A percentile compares a stretch with the other conserved stretches of the same genome.
Conservation (phyloP, 2,329 filamentous ascomycete species). For the Colletotrichum sp. region DNA sequence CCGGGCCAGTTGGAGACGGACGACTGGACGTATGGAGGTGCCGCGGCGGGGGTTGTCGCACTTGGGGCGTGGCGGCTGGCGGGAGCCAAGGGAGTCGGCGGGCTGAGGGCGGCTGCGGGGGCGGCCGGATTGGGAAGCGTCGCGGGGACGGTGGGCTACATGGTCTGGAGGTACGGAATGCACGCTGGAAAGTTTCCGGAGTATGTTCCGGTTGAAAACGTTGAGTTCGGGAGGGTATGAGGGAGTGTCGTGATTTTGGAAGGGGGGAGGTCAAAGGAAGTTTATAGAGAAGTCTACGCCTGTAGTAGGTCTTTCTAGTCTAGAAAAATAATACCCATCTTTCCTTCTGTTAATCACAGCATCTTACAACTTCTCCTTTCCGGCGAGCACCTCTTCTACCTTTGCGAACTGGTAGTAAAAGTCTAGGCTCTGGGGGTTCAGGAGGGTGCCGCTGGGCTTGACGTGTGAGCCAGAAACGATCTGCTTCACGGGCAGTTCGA, state of each 20-base stretch:
- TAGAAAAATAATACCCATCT: background rate
- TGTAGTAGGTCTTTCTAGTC: background rate
- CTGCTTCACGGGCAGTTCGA: slow-evolving; percentile 83
- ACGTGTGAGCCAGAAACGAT: slow-evolving; percentile 79
- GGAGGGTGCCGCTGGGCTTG: slow-evolving; percentile 76
- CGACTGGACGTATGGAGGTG: slow-evolving; percentile 55
- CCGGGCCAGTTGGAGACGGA: slow-evolving; percentile 61
- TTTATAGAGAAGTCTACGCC: background rate
- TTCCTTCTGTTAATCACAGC: background rate
- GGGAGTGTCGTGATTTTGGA: background rate
- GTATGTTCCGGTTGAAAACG: slow-evolving; percentile 14
- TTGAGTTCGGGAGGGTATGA: slow-evolving; percentile 12
- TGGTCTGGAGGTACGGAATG: slow-evolving; percentile 55
- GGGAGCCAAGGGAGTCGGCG: slow-evolving; percentile 25
- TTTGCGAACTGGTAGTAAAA: slow-evolving; percentile 82
- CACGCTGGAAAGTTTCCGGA: slow-evolving; percentile 45
- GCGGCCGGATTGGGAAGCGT: slow-evolving; percentile 53
- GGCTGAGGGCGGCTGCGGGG: slow-evolving; percentile 47
- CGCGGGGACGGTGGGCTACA: slow-evolving; percentile 51
- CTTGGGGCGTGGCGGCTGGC: slow-evolving; percentile 29
- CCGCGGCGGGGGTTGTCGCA: slow-evolving; percentile 33
- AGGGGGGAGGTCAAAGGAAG: background rate
- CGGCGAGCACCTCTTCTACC: slow-evolving; percentile 62
- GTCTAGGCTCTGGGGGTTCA: slow-evolving; percentile 77
- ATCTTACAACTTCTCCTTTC: slow-evolving; percentile 54